These are phyloP conservation scores for Plasmodium gonderi DNA, from an alignment of 169 alveolate species.

Conservation along the genomic window DNA sequence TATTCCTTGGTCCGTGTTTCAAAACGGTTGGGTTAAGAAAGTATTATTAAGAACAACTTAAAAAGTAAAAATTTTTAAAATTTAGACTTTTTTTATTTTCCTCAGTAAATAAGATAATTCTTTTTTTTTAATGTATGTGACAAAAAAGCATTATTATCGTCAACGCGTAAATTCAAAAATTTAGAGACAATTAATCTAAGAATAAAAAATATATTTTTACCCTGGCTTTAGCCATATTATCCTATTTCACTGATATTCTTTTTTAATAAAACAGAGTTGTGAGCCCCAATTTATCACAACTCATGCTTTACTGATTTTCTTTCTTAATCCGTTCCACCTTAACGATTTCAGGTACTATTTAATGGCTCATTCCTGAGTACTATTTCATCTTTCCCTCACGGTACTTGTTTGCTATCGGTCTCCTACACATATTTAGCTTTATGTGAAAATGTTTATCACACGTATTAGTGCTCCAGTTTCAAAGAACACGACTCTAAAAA, in stretches of 20 bases:
- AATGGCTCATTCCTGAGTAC: slow-evolving; percentile 89
- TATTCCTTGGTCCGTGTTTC: slow-evolving; percentile 97
- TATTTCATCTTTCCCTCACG: slow-evolving; percentile 95
- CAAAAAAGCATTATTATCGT: neutral
- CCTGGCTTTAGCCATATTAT: neutral
- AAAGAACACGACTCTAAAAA: slow-evolving; percentile 76
- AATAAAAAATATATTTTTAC: neutral
- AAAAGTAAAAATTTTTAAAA: neutral
- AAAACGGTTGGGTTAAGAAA: slow-evolving; percentile 90
- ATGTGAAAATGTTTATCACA: slow-evolving; percentile 87
- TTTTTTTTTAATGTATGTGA: neutral
- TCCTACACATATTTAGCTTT: slow-evolving; percentile 91
- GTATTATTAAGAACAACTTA: slow-evolving; percentile 56
- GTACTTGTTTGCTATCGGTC: slow-evolving; percentile 95
- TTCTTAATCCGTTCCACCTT: slow-evolving; percentile 16
- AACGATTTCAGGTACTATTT: slow-evolving; percentile 43
- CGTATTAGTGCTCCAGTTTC: slow-evolving; percentile 90
- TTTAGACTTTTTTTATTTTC: neutral
- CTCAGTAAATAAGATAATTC: slow-evolving; percentile 43
- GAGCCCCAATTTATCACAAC: neutral
- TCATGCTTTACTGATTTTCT: neutral
- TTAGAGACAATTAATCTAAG: neutral
- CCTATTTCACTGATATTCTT: slow-evolving; percentile 29
- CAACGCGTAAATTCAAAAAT: neutral
- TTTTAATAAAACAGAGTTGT: slow-evolving; percentile 17